phyloP scores from a whole-genome alignment of 2,329 filamentous ascomycete species.

The Endothia cerciana region DNA sequence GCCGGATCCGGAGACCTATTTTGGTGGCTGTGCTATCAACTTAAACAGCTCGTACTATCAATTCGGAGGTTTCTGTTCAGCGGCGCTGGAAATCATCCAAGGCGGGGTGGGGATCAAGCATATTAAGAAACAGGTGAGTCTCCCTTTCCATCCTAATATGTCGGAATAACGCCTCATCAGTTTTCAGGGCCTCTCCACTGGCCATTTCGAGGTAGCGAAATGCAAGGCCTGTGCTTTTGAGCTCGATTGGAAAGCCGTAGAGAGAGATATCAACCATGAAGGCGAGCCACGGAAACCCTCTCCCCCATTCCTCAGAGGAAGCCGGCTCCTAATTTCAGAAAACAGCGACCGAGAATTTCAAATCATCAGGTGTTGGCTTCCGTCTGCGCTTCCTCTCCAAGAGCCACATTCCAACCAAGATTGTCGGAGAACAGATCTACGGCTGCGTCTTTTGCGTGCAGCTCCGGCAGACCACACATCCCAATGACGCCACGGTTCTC shows the following conservation, averaged over 20 bases:
- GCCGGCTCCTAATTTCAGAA: neutral
- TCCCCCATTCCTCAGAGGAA: neutral
- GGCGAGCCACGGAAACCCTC: constrained; percentile 40
- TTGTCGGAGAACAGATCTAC: constrained; percentile 57
- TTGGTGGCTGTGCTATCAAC: constrained; percentile 48
- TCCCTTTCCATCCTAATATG: neutral
- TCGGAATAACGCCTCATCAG: neutral
- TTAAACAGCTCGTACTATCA: constrained; percentile 54
- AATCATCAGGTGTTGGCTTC: constrained; percentile 51
- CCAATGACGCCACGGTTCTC: constrained; percentile 61
- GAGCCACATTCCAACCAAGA: constrained; percentile 53
- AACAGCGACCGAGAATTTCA: constrained; percentile 52
- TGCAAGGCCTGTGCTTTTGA: constrained; percentile 59
- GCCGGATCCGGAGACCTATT: constrained; percentile 29
- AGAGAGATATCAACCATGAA: constrained; percentile 53
- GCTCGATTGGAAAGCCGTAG: constrained; percentile 56
- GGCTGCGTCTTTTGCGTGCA: constrained; percentile 61
- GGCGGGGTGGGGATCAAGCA: constrained; percentile 56
- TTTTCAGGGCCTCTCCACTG: constrained; percentile 36
- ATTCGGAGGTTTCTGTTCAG: constrained; percentile 59
- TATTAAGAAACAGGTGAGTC: constrained; percentile 52
- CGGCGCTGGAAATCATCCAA: constrained; percentile 53
- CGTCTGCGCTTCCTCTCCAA: constrained; percentile 61
- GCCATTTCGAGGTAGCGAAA: constrained; percentile 50
- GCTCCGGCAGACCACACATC: constrained; percentile 52